Conservation (phyloP, 352 stramenopile genomes). For the Globisporangium echinulatum region DNA sequence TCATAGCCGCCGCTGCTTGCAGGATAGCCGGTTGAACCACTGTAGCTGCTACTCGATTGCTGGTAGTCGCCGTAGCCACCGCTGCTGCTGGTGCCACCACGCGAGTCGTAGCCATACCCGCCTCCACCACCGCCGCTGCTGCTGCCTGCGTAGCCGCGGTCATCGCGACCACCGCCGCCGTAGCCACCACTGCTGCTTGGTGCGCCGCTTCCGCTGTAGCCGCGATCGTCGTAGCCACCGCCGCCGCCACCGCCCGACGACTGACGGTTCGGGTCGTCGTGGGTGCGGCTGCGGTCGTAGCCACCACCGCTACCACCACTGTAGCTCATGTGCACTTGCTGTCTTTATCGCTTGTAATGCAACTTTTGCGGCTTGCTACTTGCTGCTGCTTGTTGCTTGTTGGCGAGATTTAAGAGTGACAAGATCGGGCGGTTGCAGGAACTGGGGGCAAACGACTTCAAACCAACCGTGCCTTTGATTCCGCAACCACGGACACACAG, state of each 20-base stretch:
- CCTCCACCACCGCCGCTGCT: slow-evolving; percentile 15
- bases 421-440: too few relatives aligned
- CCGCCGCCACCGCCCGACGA: slow-evolving; percentile 12
- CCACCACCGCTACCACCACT: slow-evolving; percentile 20
- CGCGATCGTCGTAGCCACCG: slow-evolving; percentile 12
- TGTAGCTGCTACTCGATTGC: background rate
- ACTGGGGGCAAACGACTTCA: too few relatives aligned
- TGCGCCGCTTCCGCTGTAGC: slow-evolving; percentile 1
- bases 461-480: too few relatives aligned
- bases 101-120: background rate
- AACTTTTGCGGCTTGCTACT: background rate
- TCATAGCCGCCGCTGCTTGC: slow-evolving; percentile 8
- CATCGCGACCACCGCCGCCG: slow-evolving; percentile 15
- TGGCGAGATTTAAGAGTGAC: too few relatives aligned
- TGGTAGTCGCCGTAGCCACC: slow-evolving; percentile 7
- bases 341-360: background rate
- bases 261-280: slow-evolving; percentile 9
- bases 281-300: slow-evolving; percentile 18
- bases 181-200: slow-evolving; percentile 18
- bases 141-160: background rate
- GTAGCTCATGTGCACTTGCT: slow-evolving; percentile 35
- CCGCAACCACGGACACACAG: too few relatives aligned
- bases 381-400: too few relatives aligned
- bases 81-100: background rate
- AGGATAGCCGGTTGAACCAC: background rate